phyloP scores from a whole-genome alignment of 768 basidiomycete genomes.

The Suillus discolor region DNA sequence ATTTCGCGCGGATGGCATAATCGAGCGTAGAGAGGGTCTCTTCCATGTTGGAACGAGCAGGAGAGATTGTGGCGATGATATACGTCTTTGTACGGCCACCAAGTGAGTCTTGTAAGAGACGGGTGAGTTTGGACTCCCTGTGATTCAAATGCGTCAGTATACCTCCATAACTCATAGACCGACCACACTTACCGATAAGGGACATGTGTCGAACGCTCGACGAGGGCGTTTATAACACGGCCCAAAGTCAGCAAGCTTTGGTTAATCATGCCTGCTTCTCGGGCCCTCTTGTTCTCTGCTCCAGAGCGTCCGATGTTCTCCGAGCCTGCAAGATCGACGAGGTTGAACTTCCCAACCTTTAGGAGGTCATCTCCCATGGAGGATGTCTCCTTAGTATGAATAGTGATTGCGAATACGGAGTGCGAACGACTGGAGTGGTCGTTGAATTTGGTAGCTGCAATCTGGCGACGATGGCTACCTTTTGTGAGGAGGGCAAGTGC shows the following conservation, averaged over 20 bases:
- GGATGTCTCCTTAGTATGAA: slow-evolving; percentile 86
- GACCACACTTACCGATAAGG: slow-evolving; percentile 75
- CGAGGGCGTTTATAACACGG: slow-evolving; percentile 93
- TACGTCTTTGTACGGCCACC: slow-evolving; percentile 97
- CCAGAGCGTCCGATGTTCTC: slow-evolving; percentile 97
- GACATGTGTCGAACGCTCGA: slow-evolving; percentile 88
- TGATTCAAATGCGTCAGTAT: background rate
- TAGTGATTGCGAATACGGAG: slow-evolving; percentile 95
- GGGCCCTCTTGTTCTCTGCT: slow-evolving; percentile 91
- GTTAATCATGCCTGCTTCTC: slow-evolving; percentile 99
- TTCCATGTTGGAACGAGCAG: slow-evolving; percentile 91
- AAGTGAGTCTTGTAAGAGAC: slow-evolving; percentile 97
- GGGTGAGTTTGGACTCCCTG: slow-evolving; percentile 96
- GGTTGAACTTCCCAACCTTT: slow-evolving; percentile 92
- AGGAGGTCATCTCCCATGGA: slow-evolving; percentile 83
- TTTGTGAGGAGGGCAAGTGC: slow-evolving; percentile 84
- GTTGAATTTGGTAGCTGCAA: slow-evolving; percentile 96
- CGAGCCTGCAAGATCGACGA: slow-evolving; percentile 96
- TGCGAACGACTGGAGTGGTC: slow-evolving; percentile 97
- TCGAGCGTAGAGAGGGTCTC: slow-evolving; percentile 97
- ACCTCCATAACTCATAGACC: background rate
- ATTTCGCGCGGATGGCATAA: slow-evolving; percentile 94
- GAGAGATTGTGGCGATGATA: slow-evolving; percentile 95
- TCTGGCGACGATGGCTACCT: slow-evolving; percentile 89
- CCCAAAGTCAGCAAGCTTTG: slow-evolving; percentile 96